These are phyloP conservation scores for Gossypium mustelinum DNA, from an alignment of 345 rosid genomes.

Conservation along the genomic window DNA sequence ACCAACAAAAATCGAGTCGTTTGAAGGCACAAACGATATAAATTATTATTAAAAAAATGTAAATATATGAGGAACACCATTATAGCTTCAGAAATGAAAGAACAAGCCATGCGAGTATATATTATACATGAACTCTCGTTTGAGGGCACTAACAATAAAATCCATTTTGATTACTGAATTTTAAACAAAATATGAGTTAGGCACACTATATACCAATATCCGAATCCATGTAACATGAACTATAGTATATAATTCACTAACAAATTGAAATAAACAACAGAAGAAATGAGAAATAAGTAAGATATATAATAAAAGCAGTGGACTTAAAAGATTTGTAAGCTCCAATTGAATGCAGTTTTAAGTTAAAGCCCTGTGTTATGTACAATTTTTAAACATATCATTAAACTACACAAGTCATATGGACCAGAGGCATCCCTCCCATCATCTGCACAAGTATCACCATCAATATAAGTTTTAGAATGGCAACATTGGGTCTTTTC, in stretches of 20 bases:
- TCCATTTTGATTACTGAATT: too few relatives aligned
- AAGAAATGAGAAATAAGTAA: conserved; percentile 1
- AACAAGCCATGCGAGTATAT: too few relatives aligned
- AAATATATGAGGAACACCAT: too few relatives aligned
- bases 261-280: not conserved
- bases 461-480: conserved; percentile 39
- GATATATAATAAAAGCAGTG: not conserved
- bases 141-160: too few relatives aligned
- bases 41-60: too few relatives aligned
- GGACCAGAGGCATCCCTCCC: conserved; percentile 35
- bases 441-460: conserved; percentile 30
- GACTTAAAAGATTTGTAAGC: not conserved
- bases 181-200: too few relatives aligned
- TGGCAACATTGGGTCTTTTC: conserved; percentile 47
- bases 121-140: too few relatives aligned
- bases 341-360: not conserved
- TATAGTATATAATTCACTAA: not conserved
- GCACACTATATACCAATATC: too few relatives aligned
- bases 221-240: too few relatives aligned
- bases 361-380: conserved; percentile 15
- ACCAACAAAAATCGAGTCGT: too few relatives aligned
- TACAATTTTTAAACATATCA: conserved; percentile 23
- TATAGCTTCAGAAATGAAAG: too few relatives aligned
- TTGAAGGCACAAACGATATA: too few relatives aligned
- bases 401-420: conserved; percentile 37